Evolutionary conservation across 2,329 filamentous ascomycete species (phyloP).

Genomic region (Trichoderma sp.): DNA sequence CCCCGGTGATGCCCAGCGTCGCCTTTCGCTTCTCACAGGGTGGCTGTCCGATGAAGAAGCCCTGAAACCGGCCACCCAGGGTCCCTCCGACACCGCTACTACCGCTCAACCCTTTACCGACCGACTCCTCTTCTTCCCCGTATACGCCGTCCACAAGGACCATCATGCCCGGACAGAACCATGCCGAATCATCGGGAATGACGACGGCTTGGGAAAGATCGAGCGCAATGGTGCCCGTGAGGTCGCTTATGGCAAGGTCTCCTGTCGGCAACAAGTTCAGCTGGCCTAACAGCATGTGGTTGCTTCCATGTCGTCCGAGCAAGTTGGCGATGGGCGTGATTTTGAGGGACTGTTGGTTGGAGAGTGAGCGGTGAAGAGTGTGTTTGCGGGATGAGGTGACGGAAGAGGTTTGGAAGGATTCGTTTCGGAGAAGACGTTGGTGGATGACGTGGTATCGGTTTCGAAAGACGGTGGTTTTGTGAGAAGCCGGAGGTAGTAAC

Average conservation of each 20-base stretch:
- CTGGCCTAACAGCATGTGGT: constrained; percentile 84
- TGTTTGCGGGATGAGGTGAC: constrained; percentile 62
- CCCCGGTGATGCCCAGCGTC: constrained; percentile 71
- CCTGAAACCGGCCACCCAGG: constrained; percentile 89
- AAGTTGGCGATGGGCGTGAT: constrained; percentile 82
- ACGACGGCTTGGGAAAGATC: constrained; percentile 79
- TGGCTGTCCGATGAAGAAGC: constrained; percentile 87
- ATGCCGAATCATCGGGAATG: constrained; percentile 82
- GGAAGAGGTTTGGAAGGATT: constrained; percentile 83
- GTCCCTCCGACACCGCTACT: constrained; percentile 83
- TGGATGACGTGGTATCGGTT: constrained; percentile 92
- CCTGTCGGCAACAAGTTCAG: constrained; percentile 80
- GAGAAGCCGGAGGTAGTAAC: constrained; percentile 72
- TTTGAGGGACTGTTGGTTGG: constrained; percentile 73
- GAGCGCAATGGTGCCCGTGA: constrained; percentile 83
- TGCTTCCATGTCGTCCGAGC: constrained; percentile 77
- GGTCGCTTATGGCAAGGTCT: constrained; percentile 77
- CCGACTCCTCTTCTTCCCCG: constrained; percentile 80
- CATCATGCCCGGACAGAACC: constrained; percentile 95
- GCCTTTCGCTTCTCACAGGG: constrained; percentile 82
- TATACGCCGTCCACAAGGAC: constrained; percentile 95
- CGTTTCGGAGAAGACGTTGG: constrained; percentile 87
- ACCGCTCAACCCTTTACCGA: constrained; percentile 70
- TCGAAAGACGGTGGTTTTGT: constrained; percentile 84
- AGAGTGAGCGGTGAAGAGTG: constrained; percentile 61